Base-by-base conservation (phyloP, 805 yeast genomes). In the Candida sonorensis region DNA sequence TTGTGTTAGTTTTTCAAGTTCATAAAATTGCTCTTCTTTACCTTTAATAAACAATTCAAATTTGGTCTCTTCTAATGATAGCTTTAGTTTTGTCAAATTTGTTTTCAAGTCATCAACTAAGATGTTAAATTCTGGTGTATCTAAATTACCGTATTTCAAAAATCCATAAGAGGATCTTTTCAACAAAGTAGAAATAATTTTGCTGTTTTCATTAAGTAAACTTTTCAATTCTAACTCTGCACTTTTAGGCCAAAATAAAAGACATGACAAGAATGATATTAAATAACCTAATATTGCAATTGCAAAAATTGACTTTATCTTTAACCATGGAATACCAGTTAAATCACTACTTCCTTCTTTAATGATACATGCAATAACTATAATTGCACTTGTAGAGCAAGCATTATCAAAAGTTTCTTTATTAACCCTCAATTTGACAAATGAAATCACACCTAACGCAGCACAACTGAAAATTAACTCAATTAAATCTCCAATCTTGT, bases 391-490 rank as follows among this genome's bases (percentile, higher is more conserved):
- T 29, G 83, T 59, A 0, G 87, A 76, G 46, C 92, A 81, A 0
- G 94, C 90, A 10, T 90, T 82, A 45, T 81, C 81, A 56, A 83
- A 84, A 0, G 82, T 79, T 13, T 72, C 78, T 46, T 71, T 74
- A 44, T 71, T 68, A 33, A 83, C 72, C 37, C 69, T 65, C 46
- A 78, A 85, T 42, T 85, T 84, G 62, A 74, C 65, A 45, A 67
- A 79, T 1, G 92, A 81, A 18, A 85, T 69, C 11, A 69, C 40
- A 0, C 92, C 92, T 16, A 82, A 57, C 0, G 84, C 72, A 2
- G 61, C 48, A 32, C 69, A 77, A 44, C 67, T 71, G 24, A 66
- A 64, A 1, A 73, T 37, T 23, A 83, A 61, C 45, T 79, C 79
- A 17, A 77, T 62, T 12, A 66, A 48, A 33, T 69, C 69, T 26